Base-by-base conservation (phyloP, 2,329 filamentous ascomycete genomes). In the Penicillium sp. region DNA sequence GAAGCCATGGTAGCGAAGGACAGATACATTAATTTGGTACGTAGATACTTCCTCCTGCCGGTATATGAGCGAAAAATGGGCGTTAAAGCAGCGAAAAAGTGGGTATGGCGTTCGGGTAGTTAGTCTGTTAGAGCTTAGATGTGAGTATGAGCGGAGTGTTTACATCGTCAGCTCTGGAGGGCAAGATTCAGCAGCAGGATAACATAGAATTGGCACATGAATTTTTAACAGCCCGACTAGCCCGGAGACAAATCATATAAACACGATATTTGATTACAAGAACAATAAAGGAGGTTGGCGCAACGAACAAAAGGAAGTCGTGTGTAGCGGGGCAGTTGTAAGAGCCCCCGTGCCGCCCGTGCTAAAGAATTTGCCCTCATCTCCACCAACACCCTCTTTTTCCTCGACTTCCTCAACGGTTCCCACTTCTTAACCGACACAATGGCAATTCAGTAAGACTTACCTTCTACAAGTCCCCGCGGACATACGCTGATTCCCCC, bases 401-500 rank as follows among this genome's bases (percentile, higher is more conserved):
- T 60, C 48, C 26, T 60, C 55, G 51, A 56, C 44, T 35, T 21
- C 59, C 35, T 23, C 46, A 23, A 47, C 54, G 23, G 30, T 50
- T 52, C 47, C 60, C 31, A 50, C 35, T 53, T 44, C 45, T 31
- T 38, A 44, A 54, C 47, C 52, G 48, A 47, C 62, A 67, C 65
- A 66, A 77, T 77, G 75, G 74, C 75, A 60, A 71, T 77, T 60
- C 69, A 73, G 75, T 77, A 64, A 75, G 74, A 62, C 38, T 21
- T 26, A 29, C 45, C 17, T 47, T 29, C 50, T 30, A 35, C 11
- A 46, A 41, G 23, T 54, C 38, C 49, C 52, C 13, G 26, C 11
- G 59, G 44, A n/a, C 58, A 45, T 56, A 29, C 52, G 67, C 69
- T 72, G 60, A 74, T 64, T 30, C 55, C 19, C 17, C n/a, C 56